These are phyloP conservation scores for Ambrosia artemisiifolia DNA, from an alignment of 129 eudicot genomes.

Conservation along the genomic window DNA sequence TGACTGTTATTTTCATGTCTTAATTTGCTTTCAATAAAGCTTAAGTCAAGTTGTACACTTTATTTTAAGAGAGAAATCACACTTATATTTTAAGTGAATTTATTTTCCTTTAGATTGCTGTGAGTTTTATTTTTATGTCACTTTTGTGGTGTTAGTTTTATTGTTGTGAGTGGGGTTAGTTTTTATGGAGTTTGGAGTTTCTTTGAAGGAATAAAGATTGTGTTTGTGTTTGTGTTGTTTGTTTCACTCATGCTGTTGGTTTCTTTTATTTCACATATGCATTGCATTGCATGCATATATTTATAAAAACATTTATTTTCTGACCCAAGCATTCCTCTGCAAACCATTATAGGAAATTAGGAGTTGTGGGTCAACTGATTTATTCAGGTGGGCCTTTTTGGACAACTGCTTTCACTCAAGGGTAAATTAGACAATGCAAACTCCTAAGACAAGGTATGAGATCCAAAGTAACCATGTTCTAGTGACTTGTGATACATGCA, in stretches of 20 bases:
- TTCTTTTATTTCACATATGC: slow-evolving; percentile 23
- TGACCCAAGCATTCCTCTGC: slow-evolving; percentile 39
- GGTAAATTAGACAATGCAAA: slow-evolving; percentile 59
- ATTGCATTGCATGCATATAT: slow-evolving; percentile 16
- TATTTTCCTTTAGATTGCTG: not conserved
- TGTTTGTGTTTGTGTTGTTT: slow-evolving; percentile 24
- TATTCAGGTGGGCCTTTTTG: slow-evolving; percentile 59
- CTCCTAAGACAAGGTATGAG: slow-evolving; percentile 71
- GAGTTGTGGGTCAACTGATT: slow-evolving; percentile 44
- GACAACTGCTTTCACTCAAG: slow-evolving; percentile 22
- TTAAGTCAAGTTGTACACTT: not conserved
- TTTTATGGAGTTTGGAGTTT: slow-evolving; percentile 65
- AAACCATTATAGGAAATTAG: slow-evolving; percentile 31
- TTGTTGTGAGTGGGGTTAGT: slow-evolving; percentile 86
- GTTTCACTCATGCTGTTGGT: slow-evolving; percentile 24
- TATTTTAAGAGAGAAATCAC: not conserved
- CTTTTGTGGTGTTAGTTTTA: slow-evolving; percentile 43
- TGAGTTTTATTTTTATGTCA: not conserved
- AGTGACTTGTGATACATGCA: not conserved
- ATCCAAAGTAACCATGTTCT: not conserved
- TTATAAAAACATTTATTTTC: slow-evolving; percentile 26
- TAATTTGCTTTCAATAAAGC: not conserved
- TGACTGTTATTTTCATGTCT: slow-evolving; percentile 3
- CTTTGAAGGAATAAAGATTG: slow-evolving; percentile 74
- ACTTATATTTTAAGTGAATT: not conserved